phyloP scores from a whole-genome alignment of 2,329 filamentous ascomycete species.

The Trichoderma sp. region DNA sequence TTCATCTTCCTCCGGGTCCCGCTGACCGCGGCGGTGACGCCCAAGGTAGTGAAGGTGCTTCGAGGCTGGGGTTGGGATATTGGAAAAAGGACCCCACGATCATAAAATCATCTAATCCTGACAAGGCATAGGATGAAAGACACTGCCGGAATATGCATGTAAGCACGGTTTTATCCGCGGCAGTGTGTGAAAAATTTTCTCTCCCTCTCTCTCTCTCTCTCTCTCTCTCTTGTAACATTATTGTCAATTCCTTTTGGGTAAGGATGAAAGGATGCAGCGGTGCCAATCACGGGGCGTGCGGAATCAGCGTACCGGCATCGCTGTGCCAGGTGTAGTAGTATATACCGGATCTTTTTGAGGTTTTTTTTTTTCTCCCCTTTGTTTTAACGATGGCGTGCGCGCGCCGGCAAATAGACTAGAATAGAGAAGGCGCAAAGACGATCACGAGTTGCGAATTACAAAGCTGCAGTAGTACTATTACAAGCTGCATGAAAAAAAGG shows the following conservation, averaged over 20 bases:
- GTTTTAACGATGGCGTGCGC: neutral
- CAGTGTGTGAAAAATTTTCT: neutral
- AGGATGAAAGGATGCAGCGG: neutral
- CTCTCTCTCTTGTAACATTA: slow-evolving; percentile 9
- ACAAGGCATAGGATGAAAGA: neutral
- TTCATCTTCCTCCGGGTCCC: slow-evolving; percentile 97
- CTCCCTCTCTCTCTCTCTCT: too few species aligned
- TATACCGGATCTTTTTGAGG: neutral
- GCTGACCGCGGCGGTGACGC: slow-evolving; percentile 84
- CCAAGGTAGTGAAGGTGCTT: slow-evolving; percentile 89
- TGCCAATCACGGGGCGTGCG: neutral
- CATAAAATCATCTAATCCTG: neutral
- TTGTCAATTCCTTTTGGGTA: neutral
- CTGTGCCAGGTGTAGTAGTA: neutral
- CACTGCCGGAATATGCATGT: slow-evolving; percentile 2
- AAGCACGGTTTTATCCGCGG: slow-evolving; percentile 8
- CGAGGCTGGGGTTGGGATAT: slow-evolving; percentile 94
- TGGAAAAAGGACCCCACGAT: slow-evolving; percentile 64
- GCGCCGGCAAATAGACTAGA: slow-evolving; percentile 4
- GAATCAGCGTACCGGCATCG: neutral
- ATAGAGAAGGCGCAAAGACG: slow-evolving; percentile 3
- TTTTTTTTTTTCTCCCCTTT: neutral
- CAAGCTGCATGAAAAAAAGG: neutral
- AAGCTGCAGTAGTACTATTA: neutral
- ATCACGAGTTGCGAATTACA: neutral